Conservation (phyloP, 345 rosid species). For the Pistacia atlantica region DNA sequence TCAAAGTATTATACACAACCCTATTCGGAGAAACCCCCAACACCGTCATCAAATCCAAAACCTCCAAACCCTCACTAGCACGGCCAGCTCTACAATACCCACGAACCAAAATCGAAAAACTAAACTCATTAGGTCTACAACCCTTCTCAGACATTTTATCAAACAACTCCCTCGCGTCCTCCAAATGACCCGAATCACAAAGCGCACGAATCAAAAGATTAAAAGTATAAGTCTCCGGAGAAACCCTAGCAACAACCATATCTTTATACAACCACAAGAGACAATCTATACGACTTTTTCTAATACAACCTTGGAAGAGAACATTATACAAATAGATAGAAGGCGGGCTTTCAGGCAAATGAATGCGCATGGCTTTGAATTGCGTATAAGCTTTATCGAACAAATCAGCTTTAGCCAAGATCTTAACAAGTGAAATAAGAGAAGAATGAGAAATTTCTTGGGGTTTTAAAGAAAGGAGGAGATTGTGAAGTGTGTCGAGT, state of each 20-base stretch:
- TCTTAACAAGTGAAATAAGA: conserved; percentile 40
- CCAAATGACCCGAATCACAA: conserved; percentile 67
- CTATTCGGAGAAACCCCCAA: conserved; percentile 56
- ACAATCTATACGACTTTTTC: conserved; percentile 42
- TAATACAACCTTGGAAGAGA: conserved; percentile 54
- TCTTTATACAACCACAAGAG: conserved; percentile 82
- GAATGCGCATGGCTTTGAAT: conserved; percentile 52
- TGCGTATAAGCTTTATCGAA: conserved; percentile 54
- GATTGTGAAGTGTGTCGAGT: conserved; percentile 64
- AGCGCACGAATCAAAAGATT: conserved; percentile 68
- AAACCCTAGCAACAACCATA: conserved; percentile 57
- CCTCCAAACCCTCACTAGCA: conserved; percentile 53
- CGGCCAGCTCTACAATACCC: conserved; percentile 82
- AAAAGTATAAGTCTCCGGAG: conserved; percentile 79
- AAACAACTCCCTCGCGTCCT: conserved; percentile 71
- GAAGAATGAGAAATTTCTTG: conserved; percentile 31
- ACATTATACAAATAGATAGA: conserved; percentile 60
- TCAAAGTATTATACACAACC: conserved; percentile 79
- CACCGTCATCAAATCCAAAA: conserved; percentile 56
- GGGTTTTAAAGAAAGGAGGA: conserved; percentile 43
- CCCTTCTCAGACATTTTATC: conserved; percentile 86
- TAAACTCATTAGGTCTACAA: conserved; percentile 79
- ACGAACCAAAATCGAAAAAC: conserved; percentile 78
- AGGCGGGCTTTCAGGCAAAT: conserved; percentile 53
- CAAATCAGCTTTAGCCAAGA: conserved; percentile 57